phyloP scores from a whole-genome alignment of 768 basidiomycete species.

The Auriscalpium microsporum region DNA sequence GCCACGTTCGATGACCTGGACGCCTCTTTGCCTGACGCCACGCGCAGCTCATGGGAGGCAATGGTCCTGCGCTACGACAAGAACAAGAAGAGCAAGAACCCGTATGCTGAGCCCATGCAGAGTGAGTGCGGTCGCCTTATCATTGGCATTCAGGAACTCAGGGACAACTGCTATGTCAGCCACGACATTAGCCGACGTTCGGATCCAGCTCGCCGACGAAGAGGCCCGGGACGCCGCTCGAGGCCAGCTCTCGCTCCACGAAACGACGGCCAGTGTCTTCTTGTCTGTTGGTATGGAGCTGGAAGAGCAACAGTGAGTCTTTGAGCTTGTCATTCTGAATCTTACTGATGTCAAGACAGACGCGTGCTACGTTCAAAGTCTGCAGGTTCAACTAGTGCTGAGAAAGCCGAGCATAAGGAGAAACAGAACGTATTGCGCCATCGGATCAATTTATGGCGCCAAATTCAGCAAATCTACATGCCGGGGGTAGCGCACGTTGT shows the following conservation, averaged over 20 bases:
- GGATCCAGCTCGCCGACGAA: background rate
- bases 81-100: too few relatives aligned
- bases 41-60: too few relatives aligned
- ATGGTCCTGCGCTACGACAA: too few relatives aligned
- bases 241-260: background rate
- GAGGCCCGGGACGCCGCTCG: background rate
- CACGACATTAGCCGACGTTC: background rate
- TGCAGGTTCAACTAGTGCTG: background rate
- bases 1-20: too few relatives aligned
- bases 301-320: background rate
- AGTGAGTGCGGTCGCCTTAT: too few relatives aligned
- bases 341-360: background rate
- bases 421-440: background rate
- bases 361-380: background rate
- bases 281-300: background rate
- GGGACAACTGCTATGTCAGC: too few relatives aligned
- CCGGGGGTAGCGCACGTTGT: background rate
- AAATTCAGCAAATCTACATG: background rate
- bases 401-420: background rate
- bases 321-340: background rate
- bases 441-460: background rate
- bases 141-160: too few relatives aligned
- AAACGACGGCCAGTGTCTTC: background rate
- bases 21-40: too few relatives aligned
- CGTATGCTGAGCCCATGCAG: too few relatives aligned